Percentiles rank a stretch among this genome's conserved stretches.
Evolutionary conservation across 2,329 filamentous ascomycete species (phyloP).

Genomic region (Alternaria triticimaculans): DNA sequence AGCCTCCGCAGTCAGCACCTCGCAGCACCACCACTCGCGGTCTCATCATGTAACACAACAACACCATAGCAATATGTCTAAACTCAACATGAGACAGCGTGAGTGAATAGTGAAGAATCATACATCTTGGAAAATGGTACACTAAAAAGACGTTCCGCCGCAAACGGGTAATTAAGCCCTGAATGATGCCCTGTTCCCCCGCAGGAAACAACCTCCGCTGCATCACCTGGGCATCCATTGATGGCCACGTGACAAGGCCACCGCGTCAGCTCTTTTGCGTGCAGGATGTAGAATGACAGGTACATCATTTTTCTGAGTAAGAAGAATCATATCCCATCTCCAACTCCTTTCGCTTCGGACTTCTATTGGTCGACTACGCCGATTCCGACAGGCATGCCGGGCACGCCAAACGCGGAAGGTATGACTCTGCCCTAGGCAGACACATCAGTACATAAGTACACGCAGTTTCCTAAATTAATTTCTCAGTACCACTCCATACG

Average conservation of each 20-base stretch:
- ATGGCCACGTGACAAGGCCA: background rate
- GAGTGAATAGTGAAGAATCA: no score
- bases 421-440: background rate
- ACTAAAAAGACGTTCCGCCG: no score
- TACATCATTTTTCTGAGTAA: background rate
- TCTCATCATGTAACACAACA: background rate
- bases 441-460: background rate
- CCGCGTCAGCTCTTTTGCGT: background rate
- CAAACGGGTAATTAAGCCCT: no score
- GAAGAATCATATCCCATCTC: background rate
- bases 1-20: conserved; percentile 21
- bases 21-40: background rate
- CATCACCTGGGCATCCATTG: background rate
- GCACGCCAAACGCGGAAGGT: conserved; percentile 2
- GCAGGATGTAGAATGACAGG: background rate
- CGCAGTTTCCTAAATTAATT: no score
- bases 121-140: no score
- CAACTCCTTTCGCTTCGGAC: background rate
- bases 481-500: background rate
- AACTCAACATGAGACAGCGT: background rate
- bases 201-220: background rate
- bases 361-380: conserved; percentile 1
- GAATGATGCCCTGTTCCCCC: accelerated
- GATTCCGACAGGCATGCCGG: conserved; percentile 10
- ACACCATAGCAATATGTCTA: background rate